A percentile compares a stretch with the other conserved stretches of the same genome.
Evolutionary conservation across 192 early-diverging fungal genomes (phyloP).

Genomic region (Mortierella hygrophila): DNA sequence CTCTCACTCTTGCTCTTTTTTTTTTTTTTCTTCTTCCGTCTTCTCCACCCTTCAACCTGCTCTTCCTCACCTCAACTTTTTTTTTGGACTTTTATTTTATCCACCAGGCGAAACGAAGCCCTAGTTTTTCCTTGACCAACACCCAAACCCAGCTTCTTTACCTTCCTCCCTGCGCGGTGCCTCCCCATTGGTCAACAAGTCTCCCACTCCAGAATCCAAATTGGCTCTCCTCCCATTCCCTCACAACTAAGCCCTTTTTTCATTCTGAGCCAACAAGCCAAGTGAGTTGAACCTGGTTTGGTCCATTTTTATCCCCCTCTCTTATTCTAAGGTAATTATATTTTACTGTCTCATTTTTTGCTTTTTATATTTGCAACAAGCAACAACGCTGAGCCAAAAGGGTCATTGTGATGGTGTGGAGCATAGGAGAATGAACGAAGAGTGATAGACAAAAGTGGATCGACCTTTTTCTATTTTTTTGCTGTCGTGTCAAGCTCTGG

Average conservation of each 20-base stretch:
- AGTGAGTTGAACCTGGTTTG: background rate
- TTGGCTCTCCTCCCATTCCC: background rate
- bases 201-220: background rate
- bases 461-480: background rate
- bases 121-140: background rate
- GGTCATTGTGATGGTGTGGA: background rate
- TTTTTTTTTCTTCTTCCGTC: conserved; percentile 1
- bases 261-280: background rate
- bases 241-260: conserved; percentile 2
- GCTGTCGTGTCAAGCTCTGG: background rate
- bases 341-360: background rate
- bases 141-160: background rate
- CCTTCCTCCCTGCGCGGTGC: conserved; percentile 16
- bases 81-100: background rate
- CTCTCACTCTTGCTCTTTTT: background rate
- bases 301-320: background rate
- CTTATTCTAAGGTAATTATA: background rate
- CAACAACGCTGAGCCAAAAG: background rate
- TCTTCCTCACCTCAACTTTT: background rate
- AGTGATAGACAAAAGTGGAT: background rate
- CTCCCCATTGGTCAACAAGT: background rate
- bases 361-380: background rate
- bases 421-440: background rate
- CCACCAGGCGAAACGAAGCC: background rate
- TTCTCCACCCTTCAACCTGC: background rate